Evolutionary conservation across 495 filamentous ascomycete genomes (phyloP), one percentile per base, ranked within the genome.

Genomic region (Aspergillus sclerotioniger): DNA sequence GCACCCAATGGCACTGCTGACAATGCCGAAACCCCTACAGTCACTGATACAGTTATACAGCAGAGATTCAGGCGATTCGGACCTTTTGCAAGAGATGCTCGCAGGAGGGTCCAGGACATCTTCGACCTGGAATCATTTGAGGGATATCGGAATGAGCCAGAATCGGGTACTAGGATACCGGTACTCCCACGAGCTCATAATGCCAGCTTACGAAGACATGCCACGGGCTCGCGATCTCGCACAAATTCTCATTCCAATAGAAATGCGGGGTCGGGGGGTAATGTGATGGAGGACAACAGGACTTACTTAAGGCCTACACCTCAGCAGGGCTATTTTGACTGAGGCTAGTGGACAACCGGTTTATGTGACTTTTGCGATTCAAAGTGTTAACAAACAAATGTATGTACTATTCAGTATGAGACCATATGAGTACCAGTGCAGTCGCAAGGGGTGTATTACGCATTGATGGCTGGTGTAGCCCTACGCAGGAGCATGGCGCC

Each of bases 131-230:
- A 51, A 8, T 47, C 59, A 21, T 44, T 49, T 33, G n/a, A 48
- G 3, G 43, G 12, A 10, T 32, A n/a, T 17, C 28, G 17, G 21
- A 17, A 8, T 15, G 45, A 46, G 10, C 28, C 16, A 9, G 41
- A 9, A 9, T 10, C 33, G 21, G 31, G 19, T 17, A 43, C 43
- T 9, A 53, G 33, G 20, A 31, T 62, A 10, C 55, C 55, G 2
- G 55, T 62, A 31, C 54, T 62, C 20, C 60, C 60, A 17, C 54
- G 51, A 33, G 60, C 60, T 15, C 29, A 46, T 2, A 62, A 62
- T 33, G 54, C 59, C 31, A 62, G 45, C 13, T 16, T 62, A 19
- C 54, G 60, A 17, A 48, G 41, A 37, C n/a, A 59, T 9, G 1
- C 8, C 32, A 31, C 6, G 6, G 49, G 15, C 6, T 50, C 25